Evolutionary conservation across 1,284 basidiomycete genomes (phyloP).

Genomic region (Austroboletus olivaceoglutinosus): DNA sequence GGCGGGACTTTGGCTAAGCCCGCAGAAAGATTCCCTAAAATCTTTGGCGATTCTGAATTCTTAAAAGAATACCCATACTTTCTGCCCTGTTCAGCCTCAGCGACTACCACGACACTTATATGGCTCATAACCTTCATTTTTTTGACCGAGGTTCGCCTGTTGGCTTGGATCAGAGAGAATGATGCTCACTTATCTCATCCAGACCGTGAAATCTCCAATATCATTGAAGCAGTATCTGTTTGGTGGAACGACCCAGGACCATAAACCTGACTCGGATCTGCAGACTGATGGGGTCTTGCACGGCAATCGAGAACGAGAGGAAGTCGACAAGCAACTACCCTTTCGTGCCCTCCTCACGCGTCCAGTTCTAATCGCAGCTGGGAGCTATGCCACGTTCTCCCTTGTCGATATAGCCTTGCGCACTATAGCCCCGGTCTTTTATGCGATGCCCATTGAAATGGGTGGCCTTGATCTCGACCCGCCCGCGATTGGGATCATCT

Average conservation of each 20-base stretch:
- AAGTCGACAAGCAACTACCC: constrained; percentile 28
- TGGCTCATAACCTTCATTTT: constrained; percentile 8
- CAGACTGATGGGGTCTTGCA: not conserved
- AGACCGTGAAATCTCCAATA: constrained; percentile 19
- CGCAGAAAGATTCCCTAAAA: too few relatives aligned
- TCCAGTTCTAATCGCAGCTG: constrained; percentile 40
- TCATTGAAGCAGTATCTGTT: constrained; percentile 23
- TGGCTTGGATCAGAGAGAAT: not conserved
- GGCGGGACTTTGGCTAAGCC: too few relatives aligned
- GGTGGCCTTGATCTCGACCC: constrained; percentile 48
- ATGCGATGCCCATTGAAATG: constrained; percentile 40
- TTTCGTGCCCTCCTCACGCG: constrained; percentile 35
- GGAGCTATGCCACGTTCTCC: constrained; percentile 42
- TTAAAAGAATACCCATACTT: too few relatives aligned
- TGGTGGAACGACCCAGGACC: constrained; percentile 5
- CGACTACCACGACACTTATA: too few relatives aligned
- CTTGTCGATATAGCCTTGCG: constrained; percentile 41
- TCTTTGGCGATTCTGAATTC: too few relatives aligned
- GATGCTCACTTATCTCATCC: constrained; percentile 3
- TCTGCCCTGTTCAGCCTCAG: too few relatives aligned
- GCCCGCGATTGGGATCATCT: constrained; percentile 41
- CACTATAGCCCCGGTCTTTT: constrained; percentile 44
- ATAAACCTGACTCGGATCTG: not conserved
- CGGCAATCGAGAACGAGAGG: too few relatives aligned
- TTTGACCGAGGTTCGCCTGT: constrained; percentile 54